phyloP scores from a whole-genome alignment of 1,284 basidiomycete species.

The Puccinia brachypodii region DNA sequence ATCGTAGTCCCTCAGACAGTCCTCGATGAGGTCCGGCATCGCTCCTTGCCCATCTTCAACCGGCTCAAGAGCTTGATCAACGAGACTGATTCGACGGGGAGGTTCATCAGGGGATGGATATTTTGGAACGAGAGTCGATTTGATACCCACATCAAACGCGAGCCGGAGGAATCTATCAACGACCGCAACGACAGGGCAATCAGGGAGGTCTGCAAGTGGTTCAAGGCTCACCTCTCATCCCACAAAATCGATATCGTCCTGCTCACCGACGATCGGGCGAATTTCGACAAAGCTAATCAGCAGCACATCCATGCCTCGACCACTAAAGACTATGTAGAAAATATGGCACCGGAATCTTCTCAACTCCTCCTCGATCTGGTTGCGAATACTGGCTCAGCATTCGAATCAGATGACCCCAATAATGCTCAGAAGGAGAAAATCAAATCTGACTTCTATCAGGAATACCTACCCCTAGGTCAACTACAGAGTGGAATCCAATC shows the following conservation, averaged over 20 bases:
- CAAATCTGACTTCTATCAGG: slow-evolving; percentile 53
- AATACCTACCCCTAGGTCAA: slow-evolving; percentile 78
- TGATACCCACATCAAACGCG: slow-evolving; percentile 72
- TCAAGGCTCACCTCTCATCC: slow-evolving; percentile 67
- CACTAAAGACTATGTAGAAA: slow-evolving; percentile 79
- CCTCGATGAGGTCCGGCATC: slow-evolving; percentile 90
- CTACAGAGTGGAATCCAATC: slow-evolving; percentile 81
- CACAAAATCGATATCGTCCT: slow-evolving; percentile 66
- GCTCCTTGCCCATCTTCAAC: slow-evolving; percentile 89
- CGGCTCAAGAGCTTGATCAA: slow-evolving; percentile 77
- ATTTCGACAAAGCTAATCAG: slow-evolving; percentile 72
- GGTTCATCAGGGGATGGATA: slow-evolving; percentile 50
- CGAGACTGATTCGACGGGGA: slow-evolving; percentile 68
- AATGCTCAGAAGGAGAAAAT: slow-evolving; percentile 7
- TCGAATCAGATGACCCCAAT: slow-evolving; percentile 55
- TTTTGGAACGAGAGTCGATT: slow-evolving; percentile 58
- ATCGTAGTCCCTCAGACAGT: slow-evolving; percentile 93
- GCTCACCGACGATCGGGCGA: slow-evolving; percentile 84
- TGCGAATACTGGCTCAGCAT: slow-evolving; percentile 63
- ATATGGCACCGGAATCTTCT: slow-evolving; percentile 63
- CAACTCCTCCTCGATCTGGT: slow-evolving; percentile 75
- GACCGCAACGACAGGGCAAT: slow-evolving; percentile 92
- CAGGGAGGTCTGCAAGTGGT: slow-evolving; percentile 79
- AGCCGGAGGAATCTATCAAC: slow-evolving; percentile 77
- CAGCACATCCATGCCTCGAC: slow-evolving; percentile 66